phyloP scores from a whole-genome alignment of 78 protist species.

The slime mould (Dictyostelium discoideum) region dicty_2.7 NC_007088.5:5485001-5485500 shows the following conservation, averaged over 20 bases:
- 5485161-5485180: background rate
- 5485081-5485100: background rate
- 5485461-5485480: background rate
- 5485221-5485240: background rate
- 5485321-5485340: background rate
- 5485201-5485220: background rate
- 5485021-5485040: conserved; percentile 1
- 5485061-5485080: background rate
- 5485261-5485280: no score
- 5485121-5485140: background rate
- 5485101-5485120: background rate
- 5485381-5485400: background rate
- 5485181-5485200: background rate
- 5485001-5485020: background rate
- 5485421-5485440: background rate
- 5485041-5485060: background rate
- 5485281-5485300: background rate
- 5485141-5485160: background rate
- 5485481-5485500: background rate
- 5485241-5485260: no score
- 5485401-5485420: background rate
- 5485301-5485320: no score
- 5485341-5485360: background rate
- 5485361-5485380: background rate
- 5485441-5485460: background rate